Percentiles rank a stretch among this genome's conserved stretches.
phyloP scores from a whole-genome alignment of 2,329 filamentous ascomycete genomes.

The Zarea fungicola region DNA sequence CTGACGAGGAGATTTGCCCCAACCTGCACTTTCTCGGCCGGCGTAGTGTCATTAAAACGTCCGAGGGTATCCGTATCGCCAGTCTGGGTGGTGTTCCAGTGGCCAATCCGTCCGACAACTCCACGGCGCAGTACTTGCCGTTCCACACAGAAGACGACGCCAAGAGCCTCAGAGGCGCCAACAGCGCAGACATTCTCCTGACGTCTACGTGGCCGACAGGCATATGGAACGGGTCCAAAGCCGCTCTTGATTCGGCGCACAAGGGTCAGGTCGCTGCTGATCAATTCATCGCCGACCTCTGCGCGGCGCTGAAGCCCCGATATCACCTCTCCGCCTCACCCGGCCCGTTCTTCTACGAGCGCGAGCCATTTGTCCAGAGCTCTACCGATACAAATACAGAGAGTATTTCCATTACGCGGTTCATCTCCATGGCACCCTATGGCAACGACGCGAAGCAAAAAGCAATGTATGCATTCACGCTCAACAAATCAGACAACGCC shows the following conservation, averaged over 20 bases:
- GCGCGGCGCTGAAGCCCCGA: constrained; percentile 73
- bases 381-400: constrained; percentile 35
- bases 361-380: constrained; percentile 84
- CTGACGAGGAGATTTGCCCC: constrained; percentile 71
- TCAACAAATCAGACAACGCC: constrained; percentile 60
- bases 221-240: constrained; percentile 64
- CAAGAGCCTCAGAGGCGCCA: constrained; percentile 67
- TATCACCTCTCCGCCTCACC: constrained; percentile 80
- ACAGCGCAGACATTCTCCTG: constrained; percentile 78
- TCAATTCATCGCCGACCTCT: constrained; percentile 73
- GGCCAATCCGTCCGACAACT: constrained; percentile 53
- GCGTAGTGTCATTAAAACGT: constrained; percentile 80
- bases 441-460: constrained; percentile 75
- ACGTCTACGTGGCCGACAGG: constrained; percentile 80
- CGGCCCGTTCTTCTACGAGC: constrained; percentile 69
- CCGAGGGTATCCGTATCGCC: constrained; percentile 84
- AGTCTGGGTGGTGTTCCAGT: constrained; percentile 72
- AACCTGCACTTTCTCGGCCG: constrained; percentile 90
- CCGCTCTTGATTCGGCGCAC: constrained; percentile 49
- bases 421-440: constrained; percentile 80
- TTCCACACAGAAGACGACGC: constrained; percentile 74
- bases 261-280: constrained; percentile 48
- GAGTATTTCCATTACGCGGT: constrained; percentile 66
- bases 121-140: constrained; percentile 69
- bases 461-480: constrained; percentile 70